These are phyloP conservation scores for Hypocreales sp. DNA, from an alignment of 2,329 filamentous ascomycete genomes.

Conservation along the genomic window DNA sequence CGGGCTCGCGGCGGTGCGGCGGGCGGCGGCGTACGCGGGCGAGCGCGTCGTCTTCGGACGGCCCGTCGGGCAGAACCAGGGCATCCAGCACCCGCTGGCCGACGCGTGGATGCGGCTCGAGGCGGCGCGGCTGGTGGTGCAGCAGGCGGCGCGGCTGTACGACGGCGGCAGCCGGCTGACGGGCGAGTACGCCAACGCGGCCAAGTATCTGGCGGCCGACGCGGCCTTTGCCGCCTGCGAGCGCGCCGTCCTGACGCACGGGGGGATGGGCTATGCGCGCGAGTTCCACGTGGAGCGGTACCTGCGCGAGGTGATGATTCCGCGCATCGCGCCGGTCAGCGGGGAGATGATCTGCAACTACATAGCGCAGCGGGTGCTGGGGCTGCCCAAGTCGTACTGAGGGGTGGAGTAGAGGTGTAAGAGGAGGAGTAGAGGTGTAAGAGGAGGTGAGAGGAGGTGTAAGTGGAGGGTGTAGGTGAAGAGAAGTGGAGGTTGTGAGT, in stretches of 20 bases:
- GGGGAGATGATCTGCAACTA: constrained; percentile 67
- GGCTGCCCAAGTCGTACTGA: constrained; percentile 28
- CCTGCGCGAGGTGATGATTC: constrained; percentile 48
- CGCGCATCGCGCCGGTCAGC: constrained; percentile 47
- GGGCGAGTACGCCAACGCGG: constrained; percentile 46
- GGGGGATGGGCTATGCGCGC: constrained; percentile 49
- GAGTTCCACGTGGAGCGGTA: constrained; percentile 52
- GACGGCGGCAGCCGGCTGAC: constrained; percentile 42
- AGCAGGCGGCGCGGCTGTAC: constrained; percentile 49
- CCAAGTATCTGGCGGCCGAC: constrained; percentile 55
- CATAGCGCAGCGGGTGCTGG: constrained; percentile 50
- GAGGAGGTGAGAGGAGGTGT: no score
- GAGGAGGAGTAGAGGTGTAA: no score
- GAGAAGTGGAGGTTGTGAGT: no score
- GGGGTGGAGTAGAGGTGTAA: no score
- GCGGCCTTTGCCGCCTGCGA: constrained; percentile 48
- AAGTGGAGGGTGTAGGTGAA: no score
- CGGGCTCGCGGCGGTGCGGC: constrained; percentile 54
- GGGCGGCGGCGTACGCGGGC: constrained; percentile 48
- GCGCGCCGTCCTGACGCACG: constrained; percentile 40
- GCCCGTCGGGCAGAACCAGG: constrained; percentile 51
- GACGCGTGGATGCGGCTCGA: constrained; percentile 51
- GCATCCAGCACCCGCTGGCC: constrained; percentile 48
- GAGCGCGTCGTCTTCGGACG: constrained; percentile 51
- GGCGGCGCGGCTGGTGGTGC: constrained; percentile 47